Base-by-base conservation (phyloP, 176 grass and related monocot species). In the Urochloa ruziziensis region DNA sequence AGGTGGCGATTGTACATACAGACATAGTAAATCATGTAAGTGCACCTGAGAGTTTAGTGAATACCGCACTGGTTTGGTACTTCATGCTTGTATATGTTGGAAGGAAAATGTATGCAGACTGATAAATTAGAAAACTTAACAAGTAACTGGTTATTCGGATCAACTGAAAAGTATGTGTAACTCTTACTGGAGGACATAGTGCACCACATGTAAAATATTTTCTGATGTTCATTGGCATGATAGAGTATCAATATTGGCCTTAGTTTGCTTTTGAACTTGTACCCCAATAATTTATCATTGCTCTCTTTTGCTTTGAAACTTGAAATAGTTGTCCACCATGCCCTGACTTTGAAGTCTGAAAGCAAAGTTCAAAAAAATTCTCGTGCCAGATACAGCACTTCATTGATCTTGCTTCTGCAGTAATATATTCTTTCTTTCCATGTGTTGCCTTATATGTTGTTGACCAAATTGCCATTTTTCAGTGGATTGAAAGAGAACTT, bases 1-100 rank as follows among this genome's bases (percentile, higher is more conserved):
- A 93, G 57, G 76, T 83, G 29, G 89, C 77, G 84, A 69, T 17
- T 68, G 75, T 98, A 79, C 91, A 88, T 76, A 75, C 27, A 63
- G 90, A 93, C 37, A 93, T 98, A 65, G 94, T 89, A 58, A 87
- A 87, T 85, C 86, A 98, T 93, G 96, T 95, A 93, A 88, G 92
- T 70, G 24, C 47, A 83, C 21, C 10, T 87, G 18, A n/a, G 16
- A 79, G 78, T 51, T 76, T 21, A 57, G 19, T 70, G 23, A 25
- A 51, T 80, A 61, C 21, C 6, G n/a, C 11, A 52, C 48, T 44
- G 19, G 19, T 54, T 48, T 89, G 18, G 28, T 70, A 64, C 47
- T 51, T 24, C 19, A 47, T 82, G 37, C 23, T 85, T 49, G 54
- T 56, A 54, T 62, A 73, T 65, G 16, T 62, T 85, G 75, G 69